These are phyloP conservation scores for Fraxinus xanthoxyloides DNA, from an alignment of 305 asterid genomes.

Conservation along the genomic window DNA sequence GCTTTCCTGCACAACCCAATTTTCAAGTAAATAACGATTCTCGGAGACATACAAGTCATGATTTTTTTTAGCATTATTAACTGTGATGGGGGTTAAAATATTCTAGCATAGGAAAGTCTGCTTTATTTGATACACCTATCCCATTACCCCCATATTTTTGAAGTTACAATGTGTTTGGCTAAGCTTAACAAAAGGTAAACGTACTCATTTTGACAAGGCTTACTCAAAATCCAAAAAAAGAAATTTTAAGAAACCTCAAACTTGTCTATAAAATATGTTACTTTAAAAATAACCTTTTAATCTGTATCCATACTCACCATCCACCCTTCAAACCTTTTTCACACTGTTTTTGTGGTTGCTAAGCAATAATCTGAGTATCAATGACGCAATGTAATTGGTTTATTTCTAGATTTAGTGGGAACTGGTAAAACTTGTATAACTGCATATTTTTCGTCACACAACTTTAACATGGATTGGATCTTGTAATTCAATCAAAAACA, in stretches of 20 bases:
- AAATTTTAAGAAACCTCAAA: no score
- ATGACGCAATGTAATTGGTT: background rate
- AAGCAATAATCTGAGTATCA: background rate
- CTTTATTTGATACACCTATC: background rate
- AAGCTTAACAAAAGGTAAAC: background rate
- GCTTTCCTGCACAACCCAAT: slow-evolving; percentile 37
- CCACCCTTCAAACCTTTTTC: background rate
- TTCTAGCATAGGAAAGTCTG: background rate
- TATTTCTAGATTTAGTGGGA: background rate
- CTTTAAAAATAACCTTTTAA: background rate
- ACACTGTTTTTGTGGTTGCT: background rate
- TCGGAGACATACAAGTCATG: background rate
- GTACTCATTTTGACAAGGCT: background rate
- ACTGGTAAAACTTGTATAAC: background rate
- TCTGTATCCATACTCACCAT: background rate
- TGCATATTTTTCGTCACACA: background rate
- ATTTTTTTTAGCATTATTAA: background rate
- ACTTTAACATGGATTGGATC: background rate
- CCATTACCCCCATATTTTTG: background rate
- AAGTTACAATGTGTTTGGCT: background rate
- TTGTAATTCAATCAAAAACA: background rate
- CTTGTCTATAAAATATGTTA: no score
- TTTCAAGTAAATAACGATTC: no score
- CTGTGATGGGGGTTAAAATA: slow-evolving; percentile 1
- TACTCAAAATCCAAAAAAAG: no score